Evolutionary conservation across 352 stramenopile genomes (phyloP), one percentile per base, ranked within the genome.

Genomic region (Pythium apleroticum): DNA sequence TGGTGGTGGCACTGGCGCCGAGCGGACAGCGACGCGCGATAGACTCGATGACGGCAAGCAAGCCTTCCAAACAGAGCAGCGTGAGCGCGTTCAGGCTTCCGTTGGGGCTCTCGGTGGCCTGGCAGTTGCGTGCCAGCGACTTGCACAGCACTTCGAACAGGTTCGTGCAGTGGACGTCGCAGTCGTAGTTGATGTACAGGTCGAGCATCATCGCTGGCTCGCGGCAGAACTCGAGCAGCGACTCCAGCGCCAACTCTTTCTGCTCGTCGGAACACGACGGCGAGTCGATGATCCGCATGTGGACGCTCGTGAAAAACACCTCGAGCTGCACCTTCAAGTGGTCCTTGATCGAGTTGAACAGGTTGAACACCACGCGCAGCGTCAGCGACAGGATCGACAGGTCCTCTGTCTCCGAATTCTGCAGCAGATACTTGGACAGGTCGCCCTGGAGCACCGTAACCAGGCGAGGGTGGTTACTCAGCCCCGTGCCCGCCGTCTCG

Each of bases 171-270:
- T 98, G 88, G 27, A 99, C 93, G 68, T 99, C 97, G 72, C 97
- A 99, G 77, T 99, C 98, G 77, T 99, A 99, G 77, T 99, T 99
- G 56, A 98, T 93, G 75, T 99, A 99, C 12, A 99, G 71, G 71
- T 99, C 97, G 27, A 98, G 85, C 93, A 99, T 99, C 22, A 99
- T 84, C 35, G 89, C 91, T 6, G 97, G 96, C 69, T 99, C 97
- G 31, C 97, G 79, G 57, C 95, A 99, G 63, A 99, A 99, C 75
- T 99, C 97, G 3, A 99, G 76, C 27, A 99, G 73, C 25, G 83
- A 97, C 78, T 99, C 98, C 33, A 95, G 69, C 37, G 87, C 87
- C 19, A 95, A 68, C 46, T 96, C 87, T 39, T 96, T 96, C 60
- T 96, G 87, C 33, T 96, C 87, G 59, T 92, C 59, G 4, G 84